Base-by-base conservation (phyloP, 73 alveolate species). In the Blepharisma japonicum region DNA sequence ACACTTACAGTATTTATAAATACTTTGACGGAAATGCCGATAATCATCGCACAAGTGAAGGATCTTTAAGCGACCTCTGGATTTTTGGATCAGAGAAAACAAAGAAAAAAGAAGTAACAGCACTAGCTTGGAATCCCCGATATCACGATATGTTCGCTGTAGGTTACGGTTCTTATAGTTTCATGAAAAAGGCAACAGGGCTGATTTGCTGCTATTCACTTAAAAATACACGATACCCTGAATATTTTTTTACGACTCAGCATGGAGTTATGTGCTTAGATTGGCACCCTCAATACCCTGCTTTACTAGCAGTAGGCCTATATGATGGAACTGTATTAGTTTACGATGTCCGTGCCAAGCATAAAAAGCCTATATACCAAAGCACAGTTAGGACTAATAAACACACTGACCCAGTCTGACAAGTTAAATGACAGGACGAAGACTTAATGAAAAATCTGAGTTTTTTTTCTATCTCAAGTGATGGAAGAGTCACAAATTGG, bases 381-480 rank as follows among this genome's bases (percentile, higher is more conserved):
- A 89, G 98, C 38, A 97, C 98, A 21, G 98, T 96, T 27, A 80
- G 99, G 68, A 93, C 98, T 38, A 91, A 89, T 89, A 97, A 97
- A 88, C 99, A 97, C 91, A 97, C 99, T 79, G 99, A 97, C 82
- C 99, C 99, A 20, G 99, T 97, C 14, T 97, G 99, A 99, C 94
- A 96, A 87, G 99, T 96, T 32, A 90, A 84, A 55, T 84, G 90
- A 95, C 81, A 84, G 89, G 90, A 79, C 82, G 99, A 87, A 70
- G 98, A 96, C 84, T 81, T 95, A 79, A 86, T 90, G 7, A 92
- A 92, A 68, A 79, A 83, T 76, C 81, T 90, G 55, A 83, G 84
- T 71, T 97, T 97, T 85, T 94, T 89, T 88, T 97, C 99, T 21
- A 96, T 97, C 68, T 86, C 97, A 18, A 90, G 98, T 5, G 99